These are phyloP conservation scores for Pleurozium schreberi DNA, from an alignment of 225 moss, liverwort and hornwort species.

Conservation along the genomic window DNA sequence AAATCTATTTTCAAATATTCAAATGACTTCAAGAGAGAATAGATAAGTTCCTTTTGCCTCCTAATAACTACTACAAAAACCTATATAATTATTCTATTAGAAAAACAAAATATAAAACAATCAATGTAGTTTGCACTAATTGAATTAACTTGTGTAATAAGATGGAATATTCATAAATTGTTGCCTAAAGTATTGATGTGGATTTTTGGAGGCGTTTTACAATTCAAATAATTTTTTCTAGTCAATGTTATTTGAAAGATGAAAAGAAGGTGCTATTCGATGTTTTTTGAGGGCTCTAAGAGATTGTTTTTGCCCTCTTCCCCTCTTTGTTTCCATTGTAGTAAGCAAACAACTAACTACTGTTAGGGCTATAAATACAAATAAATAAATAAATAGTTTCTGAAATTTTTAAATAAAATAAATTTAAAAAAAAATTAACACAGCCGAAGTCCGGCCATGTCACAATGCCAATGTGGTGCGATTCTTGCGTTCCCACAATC, in stretches of 20 bases:
- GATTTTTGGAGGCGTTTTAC: background rate
- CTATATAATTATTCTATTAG: background rate
- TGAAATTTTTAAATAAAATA: no score
- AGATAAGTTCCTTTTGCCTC: background rate
- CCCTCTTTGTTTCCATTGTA: no score
- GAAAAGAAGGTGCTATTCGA: background rate
- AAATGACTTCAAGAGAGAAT: background rate
- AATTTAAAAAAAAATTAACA: no score
- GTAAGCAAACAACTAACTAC: no score
- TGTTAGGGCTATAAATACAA: no score
- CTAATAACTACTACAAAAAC: background rate
- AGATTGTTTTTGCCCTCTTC: no score
- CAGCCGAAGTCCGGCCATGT: no score
- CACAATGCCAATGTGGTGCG: no score
- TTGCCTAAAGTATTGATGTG: background rate
- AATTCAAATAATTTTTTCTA: background rate
- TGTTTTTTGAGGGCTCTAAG: no score
- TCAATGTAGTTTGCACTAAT: background rate
- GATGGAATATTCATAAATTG: background rate
- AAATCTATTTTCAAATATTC: background rate
- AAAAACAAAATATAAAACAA: background rate
- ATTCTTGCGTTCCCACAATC: no score
- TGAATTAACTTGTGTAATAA: background rate
- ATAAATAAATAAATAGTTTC: no score
- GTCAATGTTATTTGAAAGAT: background rate